phyloP scores from a whole-genome alignment of 495 filamentous ascomycete species.

The Melanomma pulvis-pyrius region DNA sequence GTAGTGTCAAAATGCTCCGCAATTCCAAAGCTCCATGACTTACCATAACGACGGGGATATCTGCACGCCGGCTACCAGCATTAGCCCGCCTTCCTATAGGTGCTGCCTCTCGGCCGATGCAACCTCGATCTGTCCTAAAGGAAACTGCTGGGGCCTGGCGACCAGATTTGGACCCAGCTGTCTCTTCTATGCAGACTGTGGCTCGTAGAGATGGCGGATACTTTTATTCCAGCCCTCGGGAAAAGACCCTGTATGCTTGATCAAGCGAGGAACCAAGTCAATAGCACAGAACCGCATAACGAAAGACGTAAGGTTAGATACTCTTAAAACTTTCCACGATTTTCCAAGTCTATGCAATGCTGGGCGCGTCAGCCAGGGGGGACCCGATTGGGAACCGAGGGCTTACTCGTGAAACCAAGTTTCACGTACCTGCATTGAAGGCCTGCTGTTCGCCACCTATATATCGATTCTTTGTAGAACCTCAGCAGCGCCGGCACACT shows the following conservation, averaged over 20 bases:
- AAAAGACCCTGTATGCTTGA: neutral
- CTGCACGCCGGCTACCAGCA: constrained; percentile 8
- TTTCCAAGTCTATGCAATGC: too few relatives aligned
- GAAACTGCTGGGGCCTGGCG: neutral
- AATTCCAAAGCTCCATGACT: neutral
- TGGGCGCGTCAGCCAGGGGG: too few relatives aligned
- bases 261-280: too few relatives aligned
- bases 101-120: neutral
- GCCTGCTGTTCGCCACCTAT: too few relatives aligned
- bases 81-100: constrained; percentile 5
- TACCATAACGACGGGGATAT: neutral
- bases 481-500: too few relatives aligned
- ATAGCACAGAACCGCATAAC: too few relatives aligned
- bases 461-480: too few relatives aligned
- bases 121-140: neutral
- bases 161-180: neutral
- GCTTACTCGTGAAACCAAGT: too few relatives aligned
- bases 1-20: neutral
- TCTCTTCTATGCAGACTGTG: neutral
- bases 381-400: too few relatives aligned
- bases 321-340: too few relatives aligned
- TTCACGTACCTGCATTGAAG: too few relatives aligned
- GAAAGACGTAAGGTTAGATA: too few relatives aligned
- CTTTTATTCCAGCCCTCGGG: neutral
- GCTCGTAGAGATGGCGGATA: neutral